Base-by-base conservation (phyloP, 192 early-diverging fungal genomes). In the Umbelopsis ramanniana region DNA sequence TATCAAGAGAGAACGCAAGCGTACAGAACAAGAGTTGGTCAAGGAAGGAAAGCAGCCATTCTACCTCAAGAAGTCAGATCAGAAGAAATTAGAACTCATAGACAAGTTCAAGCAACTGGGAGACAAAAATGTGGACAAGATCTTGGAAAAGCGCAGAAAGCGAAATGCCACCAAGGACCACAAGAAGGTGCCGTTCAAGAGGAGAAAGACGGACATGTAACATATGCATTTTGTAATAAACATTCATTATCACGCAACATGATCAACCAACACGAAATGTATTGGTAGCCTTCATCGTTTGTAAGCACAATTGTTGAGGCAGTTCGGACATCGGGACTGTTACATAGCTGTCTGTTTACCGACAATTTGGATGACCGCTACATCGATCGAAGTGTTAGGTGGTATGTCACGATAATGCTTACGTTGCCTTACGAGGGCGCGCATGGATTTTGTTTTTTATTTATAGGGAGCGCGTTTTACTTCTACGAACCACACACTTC, bases 121-220 rank as follows among this genome's bases (percentile, higher is more conserved):
- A 43, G 85, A 86, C 24, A 89, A 93, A 52, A 85, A 85, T 71
- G 71, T 99, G 54, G 94, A 98, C 43, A 91, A 90, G 52, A 85
- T 93, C 38, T 80, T 98, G 71, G 96, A 99, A 74, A 96, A 97
- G 86, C 86, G 93, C 73, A 86, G 97, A 74, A 97, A 99, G 86
- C 88, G 89, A 74, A 98, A 99, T 74, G 91, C 96, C 6, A 81
- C 89, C 17, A 97, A 94, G 77, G 94, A 98, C 53, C 90, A 92
- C 72, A 83, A 82, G 45, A 75, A 76, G 63, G 81, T 96, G 72
- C 92, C 89, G 12, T 78, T 74, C 73, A 78, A 67, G 22, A 43
- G 77, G 67, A 69, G 77, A 78, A 63, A 63, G 57, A 63, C 57
- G 15, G 57, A 63, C 29, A 63, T 63, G 57, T 63, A 63, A 63